A percentile compares a stretch with the other conserved stretches of the same genome.
Conservation (phyloP, 257 asterid species). For the Fraxinus cuspidata region DNA sequence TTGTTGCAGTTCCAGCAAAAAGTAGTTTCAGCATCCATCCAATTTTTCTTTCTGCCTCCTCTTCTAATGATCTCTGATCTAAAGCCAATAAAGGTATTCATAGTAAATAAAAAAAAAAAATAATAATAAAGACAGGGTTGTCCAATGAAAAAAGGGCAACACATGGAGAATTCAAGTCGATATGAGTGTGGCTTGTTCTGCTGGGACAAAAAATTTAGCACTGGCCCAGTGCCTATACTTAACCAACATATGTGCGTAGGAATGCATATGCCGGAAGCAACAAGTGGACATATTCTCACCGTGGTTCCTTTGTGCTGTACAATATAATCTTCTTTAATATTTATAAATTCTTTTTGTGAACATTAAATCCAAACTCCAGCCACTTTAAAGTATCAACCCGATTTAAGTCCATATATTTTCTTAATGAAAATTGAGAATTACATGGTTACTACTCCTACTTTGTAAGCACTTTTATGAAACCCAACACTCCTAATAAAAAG, state of each 20-base stretch:
- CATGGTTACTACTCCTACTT: not conserved
- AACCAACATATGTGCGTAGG: conserved; percentile 6
- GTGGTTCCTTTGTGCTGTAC: not conserved
- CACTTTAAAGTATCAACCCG: not conserved
- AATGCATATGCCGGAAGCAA: not conserved
- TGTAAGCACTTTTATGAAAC: conserved; percentile 1
- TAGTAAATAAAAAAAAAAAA: not conserved
- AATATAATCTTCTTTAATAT: not conserved
- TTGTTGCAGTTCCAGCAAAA: conserved; percentile 79
- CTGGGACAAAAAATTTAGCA: not conserved
- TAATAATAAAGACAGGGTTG: not conserved
- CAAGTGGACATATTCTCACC: not conserved
- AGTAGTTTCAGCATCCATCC: conserved; percentile 84
- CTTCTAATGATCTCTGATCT: conserved; percentile 72
- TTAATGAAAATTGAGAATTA: not conserved
- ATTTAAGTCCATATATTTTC: not conserved
- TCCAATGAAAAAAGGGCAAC: not conserved
- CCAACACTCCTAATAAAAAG: not conserved
- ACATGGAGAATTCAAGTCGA: not conserved
- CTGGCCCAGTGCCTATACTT: conserved; percentile 5
- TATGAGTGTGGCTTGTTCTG: not conserved
- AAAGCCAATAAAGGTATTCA: conserved; percentile 20
- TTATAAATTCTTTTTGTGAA: not conserved
- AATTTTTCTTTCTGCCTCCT: conserved; percentile 89
- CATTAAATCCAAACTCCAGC: not conserved